A percentile compares a stretch with the other conserved stretches of the same genome.
phyloP scores from a whole-genome alignment of 306 rosid species.

The Ormosia semicastrata region DNA sequence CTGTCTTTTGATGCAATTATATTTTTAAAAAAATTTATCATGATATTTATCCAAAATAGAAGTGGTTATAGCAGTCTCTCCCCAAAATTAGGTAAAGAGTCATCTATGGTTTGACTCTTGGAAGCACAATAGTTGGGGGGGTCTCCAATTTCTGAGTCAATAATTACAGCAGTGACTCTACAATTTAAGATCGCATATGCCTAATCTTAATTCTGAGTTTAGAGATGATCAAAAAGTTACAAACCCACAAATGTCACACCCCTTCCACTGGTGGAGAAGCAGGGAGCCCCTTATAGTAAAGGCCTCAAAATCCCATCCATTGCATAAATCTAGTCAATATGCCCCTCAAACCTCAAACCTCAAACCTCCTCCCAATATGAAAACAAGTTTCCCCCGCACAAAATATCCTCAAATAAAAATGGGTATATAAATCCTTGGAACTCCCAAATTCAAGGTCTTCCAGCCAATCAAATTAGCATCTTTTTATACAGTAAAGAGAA shows the following conservation, averaged over 20 bases:
- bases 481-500: neutral
- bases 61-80: neutral
- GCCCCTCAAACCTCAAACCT: slow-evolving; percentile 28
- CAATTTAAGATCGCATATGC: neutral
- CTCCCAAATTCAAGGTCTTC: slow-evolving; percentile 39
- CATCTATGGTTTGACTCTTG: neutral
- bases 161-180: neutral
- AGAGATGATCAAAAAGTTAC: neutral
- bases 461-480: slow-evolving; percentile 35
- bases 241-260: slow-evolving; percentile 7
- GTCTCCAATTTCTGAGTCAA: neutral
- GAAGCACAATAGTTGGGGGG: neutral
- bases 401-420: slow-evolving; percentile 13
- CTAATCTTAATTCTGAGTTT: slow-evolving; percentile 1
- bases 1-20: neutral
- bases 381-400: neutral
- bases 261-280: neutral
- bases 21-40: too few relatives aligned
- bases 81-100: neutral
- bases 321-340: slow-evolving; percentile 1
- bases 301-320: slow-evolving; percentile 28
- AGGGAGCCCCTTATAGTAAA: slow-evolving; percentile 11
- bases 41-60: neutral
- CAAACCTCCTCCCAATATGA: slow-evolving; percentile 14
- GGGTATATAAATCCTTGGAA: neutral